Evolutionary conservation across 352 stramenopile species (phyloP).

Genomic region (Globisporangium emineosum): DNA sequence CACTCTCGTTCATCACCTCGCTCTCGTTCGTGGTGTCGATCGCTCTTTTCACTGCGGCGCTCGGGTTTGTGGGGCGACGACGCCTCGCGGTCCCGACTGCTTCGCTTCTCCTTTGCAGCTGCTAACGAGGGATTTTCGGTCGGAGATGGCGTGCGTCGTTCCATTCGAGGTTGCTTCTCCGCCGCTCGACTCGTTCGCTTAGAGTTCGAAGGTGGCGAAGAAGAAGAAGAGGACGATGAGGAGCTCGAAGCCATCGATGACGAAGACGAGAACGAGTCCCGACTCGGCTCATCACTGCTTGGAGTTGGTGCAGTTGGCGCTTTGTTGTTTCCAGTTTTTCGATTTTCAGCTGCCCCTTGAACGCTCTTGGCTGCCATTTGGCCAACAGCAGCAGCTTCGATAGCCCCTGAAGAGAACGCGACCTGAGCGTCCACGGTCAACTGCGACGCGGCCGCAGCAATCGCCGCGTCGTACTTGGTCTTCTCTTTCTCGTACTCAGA

Average conservation of each 20-base stretch:
- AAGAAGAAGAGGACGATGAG: slow-evolving; percentile 13
- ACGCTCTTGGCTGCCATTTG: slow-evolving; percentile 1
- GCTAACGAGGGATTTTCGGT: slow-evolving; percentile 11
- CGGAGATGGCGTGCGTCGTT: slow-evolving; percentile 29
- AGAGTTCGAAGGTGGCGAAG: slow-evolving; percentile 9
- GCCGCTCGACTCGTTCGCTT: neutral
- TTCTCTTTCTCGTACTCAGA: slow-evolving; percentile 23
- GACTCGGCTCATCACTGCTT: slow-evolving; percentile 13
- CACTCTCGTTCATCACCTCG: too few relatives aligned
- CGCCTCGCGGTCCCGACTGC: neutral
- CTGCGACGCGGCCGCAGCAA: slow-evolving; percentile 14
- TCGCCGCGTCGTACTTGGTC: slow-evolving; percentile 27
- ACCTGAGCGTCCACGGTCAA: slow-evolving; percentile 8
- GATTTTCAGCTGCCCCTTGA: neutral
- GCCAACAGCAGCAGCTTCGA: neutral
- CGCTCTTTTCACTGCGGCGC: neutral
- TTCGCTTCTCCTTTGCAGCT: slow-evolving; percentile 16
- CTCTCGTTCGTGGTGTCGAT: slow-evolving; percentile 14
- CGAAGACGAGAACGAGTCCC: slow-evolving; percentile 21
- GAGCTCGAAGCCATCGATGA: slow-evolving; percentile 18
- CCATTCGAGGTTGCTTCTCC: slow-evolving; percentile 12
- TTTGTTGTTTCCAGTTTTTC: slow-evolving; percentile 9
- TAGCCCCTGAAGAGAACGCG: neutral
- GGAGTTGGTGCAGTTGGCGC: too few relatives aligned
- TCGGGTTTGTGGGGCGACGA: neutral